These are phyloP conservation scores for Keithomyces neogunnii DNA, from an alignment of 2,329 filamentous ascomycete species.

Conservation along the genomic window DNA sequence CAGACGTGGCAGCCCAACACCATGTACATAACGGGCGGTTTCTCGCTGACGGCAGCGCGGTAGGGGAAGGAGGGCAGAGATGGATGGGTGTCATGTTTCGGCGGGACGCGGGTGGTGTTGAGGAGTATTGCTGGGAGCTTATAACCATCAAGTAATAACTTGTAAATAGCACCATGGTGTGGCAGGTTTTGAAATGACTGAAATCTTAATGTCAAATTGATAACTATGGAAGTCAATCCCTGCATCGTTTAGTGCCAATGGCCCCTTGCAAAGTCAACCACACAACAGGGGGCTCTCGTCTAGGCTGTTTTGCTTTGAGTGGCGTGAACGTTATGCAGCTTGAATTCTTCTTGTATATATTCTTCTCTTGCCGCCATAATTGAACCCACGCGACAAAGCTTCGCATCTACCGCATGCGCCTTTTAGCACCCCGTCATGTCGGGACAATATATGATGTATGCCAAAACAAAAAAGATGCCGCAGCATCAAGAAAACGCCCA, in stretches of 20 bases:
- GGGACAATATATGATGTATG: too few relatives aligned
- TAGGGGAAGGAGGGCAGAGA: background rate
- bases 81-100: background rate
- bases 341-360: too few relatives aligned
- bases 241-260: too few relatives aligned
- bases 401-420: too few relatives aligned
- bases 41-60: background rate
- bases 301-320: too few relatives aligned
- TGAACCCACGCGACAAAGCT: too few relatives aligned
- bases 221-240: too few relatives aligned
- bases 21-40: background rate
- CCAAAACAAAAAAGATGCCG: background rate
- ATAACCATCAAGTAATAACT: background rate
- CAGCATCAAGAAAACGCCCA: background rate
- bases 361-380: too few relatives aligned
- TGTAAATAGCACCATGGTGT: background rate
- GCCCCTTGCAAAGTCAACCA: too few relatives aligned
- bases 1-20: background rate
- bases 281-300: too few relatives aligned
- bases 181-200: background rate
- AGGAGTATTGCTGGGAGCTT: background rate
- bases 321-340: too few relatives aligned
- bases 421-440: too few relatives aligned
- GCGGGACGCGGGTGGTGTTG: background rate
- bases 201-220: background rate